Conservation (phyloP, 2,329 filamentous ascomycete species). For the Aspergillus sp. region DNA sequence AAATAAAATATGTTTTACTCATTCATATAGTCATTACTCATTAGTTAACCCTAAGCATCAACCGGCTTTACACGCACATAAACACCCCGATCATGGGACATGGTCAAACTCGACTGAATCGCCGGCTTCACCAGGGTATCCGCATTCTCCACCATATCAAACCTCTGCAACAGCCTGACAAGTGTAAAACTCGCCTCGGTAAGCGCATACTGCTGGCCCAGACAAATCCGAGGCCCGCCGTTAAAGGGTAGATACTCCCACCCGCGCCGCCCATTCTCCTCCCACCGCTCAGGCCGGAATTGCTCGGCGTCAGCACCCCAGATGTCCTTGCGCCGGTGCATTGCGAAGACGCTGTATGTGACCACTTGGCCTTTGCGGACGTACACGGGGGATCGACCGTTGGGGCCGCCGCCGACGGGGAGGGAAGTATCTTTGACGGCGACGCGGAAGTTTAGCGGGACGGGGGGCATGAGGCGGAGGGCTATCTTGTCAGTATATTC, state of each 20-base stretch:
- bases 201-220: constrained; percentile 15
- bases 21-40: too few species aligned
- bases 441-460: constrained; percentile 9
- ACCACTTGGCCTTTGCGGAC: background rate
- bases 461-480: constrained; percentile 14
- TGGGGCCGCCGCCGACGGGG: constrained; percentile 23
- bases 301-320: constrained; percentile 35
- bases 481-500: background rate
- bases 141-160: too few species aligned
- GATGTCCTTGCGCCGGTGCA: constrained; percentile 39
- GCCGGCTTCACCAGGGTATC: too few species aligned
- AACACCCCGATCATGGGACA: too few species aligned
- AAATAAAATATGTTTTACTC: too few species aligned
- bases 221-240: constrained; percentile 13
- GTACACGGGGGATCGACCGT: constrained; percentile 15
- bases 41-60: too few species aligned
- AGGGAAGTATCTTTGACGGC: constrained; percentile 22
- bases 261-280: background rate
- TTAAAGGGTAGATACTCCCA: constrained; percentile 14
- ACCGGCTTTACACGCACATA: too few species aligned
- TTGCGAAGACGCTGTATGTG: constrained; percentile 22
- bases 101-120: too few species aligned
- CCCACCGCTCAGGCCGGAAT: constrained; percentile 24
- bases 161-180: background rate
- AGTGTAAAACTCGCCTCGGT: constrained; percentile 10